Evolutionary conservation across 192 early-diverging fungal species (phyloP), one percentile per base, ranked within the genome.

Genomic region (Phlyctochytrium arcticum): DNA sequence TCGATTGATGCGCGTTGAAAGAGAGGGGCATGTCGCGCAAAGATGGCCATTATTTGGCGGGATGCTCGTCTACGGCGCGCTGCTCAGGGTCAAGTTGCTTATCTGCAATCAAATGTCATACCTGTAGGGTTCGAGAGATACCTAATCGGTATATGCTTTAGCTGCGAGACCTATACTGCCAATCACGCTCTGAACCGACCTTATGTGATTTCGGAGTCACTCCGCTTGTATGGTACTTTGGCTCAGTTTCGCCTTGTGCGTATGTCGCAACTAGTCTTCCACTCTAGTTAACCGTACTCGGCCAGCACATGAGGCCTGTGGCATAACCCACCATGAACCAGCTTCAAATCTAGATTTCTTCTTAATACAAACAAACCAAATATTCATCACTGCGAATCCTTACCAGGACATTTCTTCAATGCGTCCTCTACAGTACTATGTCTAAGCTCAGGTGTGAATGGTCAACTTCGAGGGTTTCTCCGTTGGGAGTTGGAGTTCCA

Each of bases 251-350:
- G n/a, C 80, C 88, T 19, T 77, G 77, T 21, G 80, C 79, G 46
- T 87, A 89, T 4, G 93, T 96, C 2, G 92, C 88, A 5, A 94
- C 91, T 59, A 91, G 6, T n/a, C n/a, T n/a, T n/a, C n/a, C n/a
- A n/a, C n/a, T n/a, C n/a, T n/a, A n/a, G n/a, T n/a, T n/a, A n/a
- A n/a, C n/a, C n/a, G n/a, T n/a, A n/a, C n/a, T n/a, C n/a, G n/a
- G n/a, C n/a, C n/a, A n/a, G n/a, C n/a, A n/a, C n/a, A n/a, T n/a
- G n/a, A n/a, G n/a, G 15, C n/a, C 15, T 42, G 1, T 17, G 0
- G 48, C 12, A 34, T 68, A 44, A 61, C 35, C 23, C 53, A 53
- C 57, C 70, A 51, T 78, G 94, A 29, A 92, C 88, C 35, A 91
- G 70, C 21, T 64, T 62, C 19, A 96, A 71, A 2, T 93, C 88